Percentiles rank a stretch among this genome's conserved stretches.
Evolutionary conservation across 257 asterid species (phyloP).

Genomic region (Echium plantagineum): DNA sequence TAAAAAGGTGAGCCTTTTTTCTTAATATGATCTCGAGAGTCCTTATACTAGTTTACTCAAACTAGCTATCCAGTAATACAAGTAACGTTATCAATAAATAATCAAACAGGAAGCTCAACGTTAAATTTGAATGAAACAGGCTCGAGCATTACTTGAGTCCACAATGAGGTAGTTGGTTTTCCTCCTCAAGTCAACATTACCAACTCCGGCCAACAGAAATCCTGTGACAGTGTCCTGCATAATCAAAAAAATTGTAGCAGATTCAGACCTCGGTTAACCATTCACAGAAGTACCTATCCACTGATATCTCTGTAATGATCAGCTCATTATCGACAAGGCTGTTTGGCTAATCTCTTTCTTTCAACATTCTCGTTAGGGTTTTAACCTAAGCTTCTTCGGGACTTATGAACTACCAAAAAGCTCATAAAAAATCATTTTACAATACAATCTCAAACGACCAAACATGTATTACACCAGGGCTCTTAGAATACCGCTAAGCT

Average conservation of each 20-base stretch:
- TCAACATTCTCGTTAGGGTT: too few relatives aligned
- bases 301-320: background rate
- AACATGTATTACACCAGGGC: too few relatives aligned
- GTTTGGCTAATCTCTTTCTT: too few relatives aligned
- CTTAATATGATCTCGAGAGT: too few relatives aligned
- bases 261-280: background rate
- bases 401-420: background rate
- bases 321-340: background rate
- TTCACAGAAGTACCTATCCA: background rate
- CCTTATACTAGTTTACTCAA: too few relatives aligned
- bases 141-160: slow-evolving; percentile 62
- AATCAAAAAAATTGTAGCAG: slow-evolving; percentile 11
- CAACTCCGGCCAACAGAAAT: slow-evolving; percentile 93
- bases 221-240: slow-evolving; percentile 85
- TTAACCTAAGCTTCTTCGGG: too few relatives aligned
- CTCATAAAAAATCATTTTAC: background rate
- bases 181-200: slow-evolving; percentile 93
- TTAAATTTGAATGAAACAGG: background rate
- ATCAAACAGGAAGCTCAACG: background rate
- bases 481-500: background rate
- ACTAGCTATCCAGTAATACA: background rate
- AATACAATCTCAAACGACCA: background rate
- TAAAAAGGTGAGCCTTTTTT: too few relatives aligned
- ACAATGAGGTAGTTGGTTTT: slow-evolving; percentile 85
- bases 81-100: background rate